These are phyloP conservation scores for Phytomonas francai DNA, from an alignment of 208 protist genomes.

Conservation along the genomic window DNA sequence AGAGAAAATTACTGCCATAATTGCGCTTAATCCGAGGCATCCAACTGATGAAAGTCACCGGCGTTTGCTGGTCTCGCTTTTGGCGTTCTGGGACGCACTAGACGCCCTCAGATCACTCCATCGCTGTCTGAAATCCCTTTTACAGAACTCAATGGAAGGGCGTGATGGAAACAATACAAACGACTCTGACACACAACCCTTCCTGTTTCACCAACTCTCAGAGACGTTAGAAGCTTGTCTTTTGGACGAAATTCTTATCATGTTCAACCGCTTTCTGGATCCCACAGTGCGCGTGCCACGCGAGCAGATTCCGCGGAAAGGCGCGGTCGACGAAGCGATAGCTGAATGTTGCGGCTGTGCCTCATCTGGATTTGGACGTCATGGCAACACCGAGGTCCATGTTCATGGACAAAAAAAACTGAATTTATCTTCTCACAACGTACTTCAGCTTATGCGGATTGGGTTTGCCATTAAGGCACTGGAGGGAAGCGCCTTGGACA, in stretches of 20 bases:
- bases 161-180: not conserved
- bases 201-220: not conserved
- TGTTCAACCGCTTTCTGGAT: not conserved
- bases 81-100: conserved; percentile 27
- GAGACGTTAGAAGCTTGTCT: not conserved
- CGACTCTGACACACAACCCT: not conserved
- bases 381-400: not conserved
- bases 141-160: not conserved
- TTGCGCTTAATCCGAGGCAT: conserved; percentile 15
- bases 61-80: conserved; percentile 22
- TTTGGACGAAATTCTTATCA: not conserved
- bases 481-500: conserved; percentile 48
- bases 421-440: not conserved
- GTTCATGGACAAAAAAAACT: not conserved
- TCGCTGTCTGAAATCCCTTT: conserved; percentile 12
- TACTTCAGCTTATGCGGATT: conserved; percentile 36
- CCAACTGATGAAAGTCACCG: conserved; percentile 9
- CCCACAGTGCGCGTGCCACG: not conserved
- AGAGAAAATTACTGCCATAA: conserved; percentile 26
- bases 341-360: not conserved
- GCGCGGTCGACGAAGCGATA: not conserved
- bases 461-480: conserved; percentile 62
- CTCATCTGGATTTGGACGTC: not conserved
- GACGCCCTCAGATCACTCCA: conserved; percentile 18
- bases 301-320: not conserved